Percentiles rank a stretch among this genome's conserved stretches.
Evolutionary conservation across 2,329 filamentous ascomycete genomes (phyloP).

Genomic region (Ophiostoma sp.): DNA sequence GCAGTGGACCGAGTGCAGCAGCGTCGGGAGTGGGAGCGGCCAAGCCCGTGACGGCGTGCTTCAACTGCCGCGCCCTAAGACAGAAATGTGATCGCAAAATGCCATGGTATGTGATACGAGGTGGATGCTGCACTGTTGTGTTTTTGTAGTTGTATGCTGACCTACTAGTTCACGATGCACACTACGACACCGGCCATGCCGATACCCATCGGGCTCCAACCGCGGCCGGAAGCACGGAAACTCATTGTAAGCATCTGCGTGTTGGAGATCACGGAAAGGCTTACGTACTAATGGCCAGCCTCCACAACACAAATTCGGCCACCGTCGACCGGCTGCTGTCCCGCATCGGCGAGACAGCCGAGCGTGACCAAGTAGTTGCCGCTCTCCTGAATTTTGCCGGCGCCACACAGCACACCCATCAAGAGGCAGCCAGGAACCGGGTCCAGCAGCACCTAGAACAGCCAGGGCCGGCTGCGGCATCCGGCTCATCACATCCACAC

Average conservation of each 20-base stretch:
- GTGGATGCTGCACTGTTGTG: neutral
- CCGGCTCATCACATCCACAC: neutral
- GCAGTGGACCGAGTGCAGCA: neutral
- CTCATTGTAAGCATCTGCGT: constrained; percentile 21
- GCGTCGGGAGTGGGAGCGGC: neutral
- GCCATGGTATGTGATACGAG: constrained; percentile 22
- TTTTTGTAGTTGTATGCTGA: neutral
- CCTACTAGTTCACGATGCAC: constrained; percentile 23
- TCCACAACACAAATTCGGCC: constrained; percentile 26
- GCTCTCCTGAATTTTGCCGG: constrained; percentile 27
- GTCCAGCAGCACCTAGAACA: constrained; percentile 11
- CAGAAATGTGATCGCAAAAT: constrained; percentile 27
- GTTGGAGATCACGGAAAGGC: neutral
- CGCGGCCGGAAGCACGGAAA: constrained; percentile 29
- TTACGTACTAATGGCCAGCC: neutral
- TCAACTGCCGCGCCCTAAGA: constrained; percentile 26
- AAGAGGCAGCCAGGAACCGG: neutral
- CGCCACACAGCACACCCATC: constrained; percentile 17
- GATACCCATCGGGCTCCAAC: constrained; percentile 27
- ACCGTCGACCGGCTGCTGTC: constrained; percentile 30
- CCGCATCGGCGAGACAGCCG: constrained; percentile 29
- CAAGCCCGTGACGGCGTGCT: constrained; percentile 27
- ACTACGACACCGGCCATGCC: constrained; percentile 24
- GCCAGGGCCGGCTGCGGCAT: constrained; percentile 9
- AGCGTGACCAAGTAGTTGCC: constrained; percentile 29